A percentile compares a stretch with the other conserved stretches of the same genome.
These are phyloP conservation scores for Gamsiella multidivaricata DNA, from an alignment of 192 early-diverging fungal species.

Conservation along the genomic window DNA sequence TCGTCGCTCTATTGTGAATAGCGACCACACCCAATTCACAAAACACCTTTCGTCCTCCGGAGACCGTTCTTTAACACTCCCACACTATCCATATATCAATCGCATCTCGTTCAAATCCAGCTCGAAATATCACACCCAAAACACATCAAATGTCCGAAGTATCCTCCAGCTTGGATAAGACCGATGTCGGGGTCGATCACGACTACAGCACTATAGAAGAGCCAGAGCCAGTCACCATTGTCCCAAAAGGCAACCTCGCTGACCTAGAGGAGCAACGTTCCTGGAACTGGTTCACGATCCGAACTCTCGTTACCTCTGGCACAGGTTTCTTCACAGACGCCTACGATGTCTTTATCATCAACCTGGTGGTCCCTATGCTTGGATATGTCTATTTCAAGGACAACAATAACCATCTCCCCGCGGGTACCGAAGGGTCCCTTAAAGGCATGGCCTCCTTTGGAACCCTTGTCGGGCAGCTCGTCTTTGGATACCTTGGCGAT, in stretches of 20 bases:
- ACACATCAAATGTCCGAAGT: too few species aligned
- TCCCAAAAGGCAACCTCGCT: slow-evolving; percentile 54
- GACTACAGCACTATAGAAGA: too few species aligned
- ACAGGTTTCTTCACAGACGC: slow-evolving; percentile 93
- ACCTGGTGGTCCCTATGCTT: slow-evolving; percentile 89
- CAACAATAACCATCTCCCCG: slow-evolving; percentile 65
- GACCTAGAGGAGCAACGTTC: slow-evolving; percentile 66
- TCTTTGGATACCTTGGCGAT: slow-evolving; percentile 87
- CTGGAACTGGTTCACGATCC: slow-evolving; percentile 79
- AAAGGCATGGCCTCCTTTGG: slow-evolving; percentile 92
- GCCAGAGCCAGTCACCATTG: too few species aligned
- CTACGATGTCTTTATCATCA: slow-evolving; percentile 97
- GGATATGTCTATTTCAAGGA: slow-evolving; percentile 74
- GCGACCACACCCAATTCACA: too few species aligned
- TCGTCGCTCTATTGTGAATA: too few species aligned
- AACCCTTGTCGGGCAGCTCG: slow-evolving; percentile 92
- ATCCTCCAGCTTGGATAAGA: too few species aligned
- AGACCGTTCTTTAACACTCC: too few species aligned
- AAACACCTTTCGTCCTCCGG: too few species aligned
- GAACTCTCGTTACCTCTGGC: slow-evolving; percentile 74
- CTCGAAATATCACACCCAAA: too few species aligned
- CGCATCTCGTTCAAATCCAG: too few species aligned
- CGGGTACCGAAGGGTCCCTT: slow-evolving; percentile 73
- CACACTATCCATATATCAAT: too few species aligned
- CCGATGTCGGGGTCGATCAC: too few species aligned